phyloP scores from a whole-genome alignment of 2,329 filamentous ascomycete species.

The Exophiala spinifera region DNA sequence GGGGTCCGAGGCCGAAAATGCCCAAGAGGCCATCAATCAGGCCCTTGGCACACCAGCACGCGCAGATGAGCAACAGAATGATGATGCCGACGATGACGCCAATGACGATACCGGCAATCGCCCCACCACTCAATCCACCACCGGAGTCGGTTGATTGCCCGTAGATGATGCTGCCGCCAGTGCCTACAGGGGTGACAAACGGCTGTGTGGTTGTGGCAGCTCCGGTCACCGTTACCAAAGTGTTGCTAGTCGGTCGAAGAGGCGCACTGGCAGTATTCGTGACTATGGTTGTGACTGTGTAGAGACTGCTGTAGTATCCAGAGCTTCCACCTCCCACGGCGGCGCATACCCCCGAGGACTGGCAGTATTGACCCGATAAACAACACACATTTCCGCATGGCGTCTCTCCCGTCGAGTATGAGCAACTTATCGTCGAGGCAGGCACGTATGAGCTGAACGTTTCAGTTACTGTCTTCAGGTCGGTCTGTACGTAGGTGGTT shows the following conservation, averaged over 20 bases:
- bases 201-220: slow-evolving; percentile 42
- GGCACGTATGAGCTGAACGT: slow-evolving; percentile 48
- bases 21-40: slow-evolving; percentile 40
- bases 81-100: slow-evolving; percentile 46
- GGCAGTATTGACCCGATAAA: slow-evolving; percentile 43
- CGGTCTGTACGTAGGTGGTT: slow-evolving; percentile 56
- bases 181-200: slow-evolving; percentile 46
- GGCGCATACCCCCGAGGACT: slow-evolving; percentile 36
- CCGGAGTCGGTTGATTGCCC: slow-evolving; percentile 33
- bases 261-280: slow-evolving; percentile 37
- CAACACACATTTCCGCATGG: slow-evolving; percentile 47
- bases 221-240: slow-evolving; percentile 41
- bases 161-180: slow-evolving; percentile 39
- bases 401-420: slow-evolving; percentile 43
- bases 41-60: slow-evolving; percentile 44
- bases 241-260: slow-evolving; percentile 45
- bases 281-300: slow-evolving; percentile 34
- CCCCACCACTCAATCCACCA: slow-evolving; percentile 46
- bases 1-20: slow-evolving; percentile 42
- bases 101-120: slow-evolving; percentile 52
- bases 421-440: slow-evolving; percentile 40
- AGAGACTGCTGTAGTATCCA: slow-evolving; percentile 36
- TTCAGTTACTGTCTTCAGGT: slow-evolving; percentile 52
- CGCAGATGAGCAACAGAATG: slow-evolving; percentile 44
- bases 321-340: slow-evolving; percentile 32